Percentiles rank a stretch among this genome's conserved stretches.
Evolutionary conservation across 805 yeast genomes (phyloP).

Genomic region (Saccharomycopsis selenospora): DNA sequence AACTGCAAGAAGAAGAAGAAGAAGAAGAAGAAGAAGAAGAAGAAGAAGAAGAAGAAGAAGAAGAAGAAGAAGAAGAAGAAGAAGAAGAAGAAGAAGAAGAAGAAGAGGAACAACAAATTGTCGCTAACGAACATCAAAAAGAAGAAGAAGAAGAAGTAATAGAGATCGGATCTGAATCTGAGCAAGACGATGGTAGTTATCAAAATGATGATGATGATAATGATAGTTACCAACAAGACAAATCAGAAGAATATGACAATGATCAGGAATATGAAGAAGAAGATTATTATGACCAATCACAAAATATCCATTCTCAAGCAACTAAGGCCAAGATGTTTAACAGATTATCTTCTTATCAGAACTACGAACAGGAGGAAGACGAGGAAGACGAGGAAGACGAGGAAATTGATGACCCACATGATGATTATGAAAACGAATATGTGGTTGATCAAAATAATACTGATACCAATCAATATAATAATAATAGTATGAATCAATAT

Average conservation of each 20-base stretch:
- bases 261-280: neutral
- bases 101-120: neutral
- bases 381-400: constrained; percentile 1
- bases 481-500: too few species aligned
- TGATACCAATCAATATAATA: neutral
- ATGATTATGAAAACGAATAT: neutral
- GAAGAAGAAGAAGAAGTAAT: too few species aligned
- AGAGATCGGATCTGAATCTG: neutral
- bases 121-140: too few species aligned
- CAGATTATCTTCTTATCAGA: too few species aligned
- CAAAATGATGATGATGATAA: neutral
- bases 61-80: neutral
- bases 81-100: constrained; percentile 2
- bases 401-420: neutral
- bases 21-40: constrained; percentile 11
- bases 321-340: too few species aligned
- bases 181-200: neutral
- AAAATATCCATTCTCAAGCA: neutral
- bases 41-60: neutral
- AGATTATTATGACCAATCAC: neutral
- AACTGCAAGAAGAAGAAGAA: constrained; percentile 13
- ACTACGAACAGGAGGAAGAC: neutral
- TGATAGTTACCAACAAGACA: neutral
- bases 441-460: neutral
- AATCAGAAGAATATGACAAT: neutral